Evolutionary conservation across 495 filamentous ascomycete genomes (phyloP), one percentile per base, ranked within the genome.

Genomic region (Penicillium desertorum): DNA sequence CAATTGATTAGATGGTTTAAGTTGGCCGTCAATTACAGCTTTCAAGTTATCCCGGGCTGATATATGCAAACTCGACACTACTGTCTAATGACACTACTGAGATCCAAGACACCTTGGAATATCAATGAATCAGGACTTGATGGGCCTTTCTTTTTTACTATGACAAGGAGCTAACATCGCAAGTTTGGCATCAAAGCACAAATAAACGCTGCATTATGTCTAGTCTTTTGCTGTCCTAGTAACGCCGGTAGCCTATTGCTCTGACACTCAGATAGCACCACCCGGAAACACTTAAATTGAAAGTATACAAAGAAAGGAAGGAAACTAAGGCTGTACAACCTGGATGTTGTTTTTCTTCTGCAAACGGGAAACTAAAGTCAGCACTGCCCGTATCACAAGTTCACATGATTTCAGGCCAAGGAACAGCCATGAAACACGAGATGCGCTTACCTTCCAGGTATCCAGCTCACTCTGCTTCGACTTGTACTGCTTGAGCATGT

Each of bases 341-440:
- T 97, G 93, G 54, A 98, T 84, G 67, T 97, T 96, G 77, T 98
- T 96, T 86, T 97, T 97, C 71, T 96, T 96, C 94, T 98, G 69
- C 66, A 66, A 9, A 53, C 29, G 23, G 27, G 41, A 51, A 62
- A 32, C 47, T 19, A 58, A 25, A 32, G 25, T 51, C 29, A 62
- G 36, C 19, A 50, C 45, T 30, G 30, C 19, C 27, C 22, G 16
- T 29, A 20, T 29, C 12, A 0, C 23, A 43, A 37, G 9, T 14
- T 29, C 37, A 16, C 22, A 34, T 23, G 12, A 11, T 17, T 39
- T 16, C 17, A 43, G 39, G 42, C 46, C 4, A 3, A 30, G 23
- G 8, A 19, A 16, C 1, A 4, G 11, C 27, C 14, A 30, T 53
- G 8, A 19, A 45, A n/a, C 22, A 45, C 10, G n/a, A 7, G 27